phyloP scores from a whole-genome alignment of 345 rosid genomes.

The Murraya paniculata region DNA sequence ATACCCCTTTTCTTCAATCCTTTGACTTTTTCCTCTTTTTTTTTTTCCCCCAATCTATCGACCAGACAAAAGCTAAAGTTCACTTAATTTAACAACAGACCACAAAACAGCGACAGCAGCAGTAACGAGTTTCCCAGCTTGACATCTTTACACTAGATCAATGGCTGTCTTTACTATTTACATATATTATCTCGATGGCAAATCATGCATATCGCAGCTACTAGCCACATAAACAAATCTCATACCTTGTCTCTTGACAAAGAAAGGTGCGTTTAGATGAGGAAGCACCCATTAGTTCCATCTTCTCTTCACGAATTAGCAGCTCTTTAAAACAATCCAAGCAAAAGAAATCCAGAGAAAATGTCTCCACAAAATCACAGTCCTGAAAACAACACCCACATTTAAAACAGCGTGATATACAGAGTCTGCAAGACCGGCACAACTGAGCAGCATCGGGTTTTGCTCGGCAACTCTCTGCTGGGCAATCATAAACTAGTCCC shows the following conservation, averaged over 20 bases:
- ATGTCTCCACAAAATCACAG: conserved; percentile 82
- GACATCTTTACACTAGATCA: neutral
- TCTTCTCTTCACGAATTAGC: conserved; percentile 27
- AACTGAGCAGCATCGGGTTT: conserved; percentile 35
- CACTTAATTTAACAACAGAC: conserved; percentile 7
- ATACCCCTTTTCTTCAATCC: neutral
- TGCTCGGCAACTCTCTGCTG: conserved; percentile 66
- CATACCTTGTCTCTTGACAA: conserved; percentile 21
- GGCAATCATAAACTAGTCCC: conserved; percentile 88
- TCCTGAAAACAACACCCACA: conserved; percentile 87
- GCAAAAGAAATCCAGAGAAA: conserved; percentile 74
- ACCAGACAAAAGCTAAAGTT: neutral
- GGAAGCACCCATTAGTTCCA: conserved; percentile 13
- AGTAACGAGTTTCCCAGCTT: neutral
- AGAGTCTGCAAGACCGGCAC: conserved; percentile 85
- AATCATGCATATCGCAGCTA: neutral
- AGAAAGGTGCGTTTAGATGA: conserved; percentile 17
- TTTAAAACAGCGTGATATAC: conserved; percentile 69
- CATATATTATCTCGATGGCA: neutral
- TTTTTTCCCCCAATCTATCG: neutral
- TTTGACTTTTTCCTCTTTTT: neutral
- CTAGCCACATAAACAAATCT: conserved; percentile 26
- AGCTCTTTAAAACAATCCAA: conserved; percentile 50
- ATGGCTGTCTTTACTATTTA: neutral
- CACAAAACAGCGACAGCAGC: neutral